These are phyloP conservation scores for Neodidymelliopsis sp. DNA, from an alignment of 2,329 filamentous ascomycete species.

Conservation along the genomic window DNA sequence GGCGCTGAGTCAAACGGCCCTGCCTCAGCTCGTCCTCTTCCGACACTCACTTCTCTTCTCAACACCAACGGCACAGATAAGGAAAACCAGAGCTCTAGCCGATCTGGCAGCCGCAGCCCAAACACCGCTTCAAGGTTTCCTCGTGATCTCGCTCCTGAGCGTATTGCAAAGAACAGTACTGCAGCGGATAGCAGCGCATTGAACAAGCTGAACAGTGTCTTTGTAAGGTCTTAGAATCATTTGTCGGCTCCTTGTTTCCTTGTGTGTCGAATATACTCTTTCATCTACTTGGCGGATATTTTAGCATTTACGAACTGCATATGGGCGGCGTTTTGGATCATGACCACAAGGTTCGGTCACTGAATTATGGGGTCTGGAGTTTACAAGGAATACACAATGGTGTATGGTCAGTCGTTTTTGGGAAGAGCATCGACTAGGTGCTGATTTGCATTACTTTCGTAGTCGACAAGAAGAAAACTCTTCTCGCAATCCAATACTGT, in stretches of 20 bases:
- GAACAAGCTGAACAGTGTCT: slow-evolving; percentile 46
- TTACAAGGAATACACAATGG: neutral
- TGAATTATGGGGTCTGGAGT: slow-evolving; percentile 16
- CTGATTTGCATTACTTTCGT: slow-evolving; percentile 1
- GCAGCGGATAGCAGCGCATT: slow-evolving; percentile 41
- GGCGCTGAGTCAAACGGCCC: slow-evolving; percentile 40
- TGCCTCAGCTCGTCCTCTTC: slow-evolving; percentile 54
- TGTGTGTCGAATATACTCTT: slow-evolving; percentile 5
- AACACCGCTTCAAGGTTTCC: slow-evolving; percentile 40
- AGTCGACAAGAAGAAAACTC: neutral
- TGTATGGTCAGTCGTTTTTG: neutral
- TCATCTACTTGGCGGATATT: slow-evolving; percentile 7
- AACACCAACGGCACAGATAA: slow-evolving; percentile 39
- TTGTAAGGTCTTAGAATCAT: slow-evolving; percentile 36
- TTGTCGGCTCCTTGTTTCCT: slow-evolving; percentile 4
- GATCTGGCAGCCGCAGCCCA: slow-evolving; percentile 54
- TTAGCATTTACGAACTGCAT: slow-evolving; percentile 39
- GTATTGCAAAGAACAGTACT: slow-evolving; percentile 43
- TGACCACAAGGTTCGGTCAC: slow-evolving; percentile 7
- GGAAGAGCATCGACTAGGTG: neutral
- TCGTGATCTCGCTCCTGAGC: slow-evolving; percentile 43
- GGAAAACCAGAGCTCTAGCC: slow-evolving; percentile 45
- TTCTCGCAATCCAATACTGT: neutral
- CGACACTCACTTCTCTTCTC: slow-evolving; percentile 48
- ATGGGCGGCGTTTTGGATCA: slow-evolving; percentile 34